These are phyloP conservation scores for Populus tremula DNA, from an alignment of 345 rosid species.

Conservation along the genomic window DNA sequence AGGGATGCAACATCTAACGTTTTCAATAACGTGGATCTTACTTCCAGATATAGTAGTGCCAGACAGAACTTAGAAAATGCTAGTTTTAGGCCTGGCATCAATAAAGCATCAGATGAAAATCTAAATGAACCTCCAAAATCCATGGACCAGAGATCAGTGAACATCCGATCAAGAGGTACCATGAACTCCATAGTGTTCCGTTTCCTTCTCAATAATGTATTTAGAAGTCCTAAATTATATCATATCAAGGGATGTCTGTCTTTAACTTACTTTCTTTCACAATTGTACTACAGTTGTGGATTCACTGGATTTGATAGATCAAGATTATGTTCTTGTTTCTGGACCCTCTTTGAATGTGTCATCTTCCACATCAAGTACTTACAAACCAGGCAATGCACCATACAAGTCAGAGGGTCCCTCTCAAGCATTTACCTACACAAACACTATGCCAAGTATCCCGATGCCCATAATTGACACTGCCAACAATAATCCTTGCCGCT, in stretches of 20 bases:
- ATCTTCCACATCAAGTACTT: conserved; percentile 51
- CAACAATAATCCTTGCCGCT: conserved; percentile 28
- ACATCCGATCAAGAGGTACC: conserved; percentile 53
- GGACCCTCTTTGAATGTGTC: conserved; percentile 73
- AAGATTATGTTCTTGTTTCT: conserved; percentile 83
- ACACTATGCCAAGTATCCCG: conserved; percentile 52
- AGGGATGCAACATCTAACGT: conserved; percentile 44
- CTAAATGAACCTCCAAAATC: conserved; percentile 41
- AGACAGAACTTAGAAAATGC: conserved; percentile 37
- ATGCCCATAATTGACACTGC: conserved; percentile 56
- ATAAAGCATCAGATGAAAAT: conserved; percentile 42
- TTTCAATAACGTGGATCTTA: conserved; percentile 33
- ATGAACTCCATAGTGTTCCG: conserved; percentile 15
- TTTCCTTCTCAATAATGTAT: conserved; percentile 11
- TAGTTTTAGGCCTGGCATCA: conserved; percentile 39
- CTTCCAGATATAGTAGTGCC: conserved; percentile 41
- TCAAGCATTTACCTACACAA: conserved; percentile 33
- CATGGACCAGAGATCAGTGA: conserved; percentile 42
- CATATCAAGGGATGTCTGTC: conserved; percentile 1
- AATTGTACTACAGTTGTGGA: conserved; percentile 48
- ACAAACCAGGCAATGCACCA: conserved; percentile 52
- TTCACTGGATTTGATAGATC: conserved; percentile 78
- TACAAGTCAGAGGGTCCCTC: conserved; percentile 52
- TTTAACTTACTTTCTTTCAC: conserved; percentile 7
- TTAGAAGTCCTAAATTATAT: not conserved